Percentiles rank a stretch among this genome's conserved stretches.
Conservation (phyloP, 768 basidiomycete genomes). For the Lentinula guzmanii region DNA sequence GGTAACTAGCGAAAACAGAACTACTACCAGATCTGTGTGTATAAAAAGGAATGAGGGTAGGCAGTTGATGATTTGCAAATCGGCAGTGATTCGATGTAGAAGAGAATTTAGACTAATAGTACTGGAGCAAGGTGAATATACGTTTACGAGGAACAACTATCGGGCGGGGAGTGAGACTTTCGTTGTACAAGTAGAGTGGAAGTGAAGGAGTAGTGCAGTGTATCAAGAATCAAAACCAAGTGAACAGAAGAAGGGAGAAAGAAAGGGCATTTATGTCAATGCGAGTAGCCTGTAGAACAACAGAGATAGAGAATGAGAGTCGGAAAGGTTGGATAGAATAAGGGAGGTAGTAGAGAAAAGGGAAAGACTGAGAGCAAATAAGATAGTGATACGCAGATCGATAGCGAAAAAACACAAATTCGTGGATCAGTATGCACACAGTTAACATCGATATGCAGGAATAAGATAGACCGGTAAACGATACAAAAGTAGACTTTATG, state of each 20-base stretch:
- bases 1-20: no score
- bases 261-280: neutral
- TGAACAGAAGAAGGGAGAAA: neutral
- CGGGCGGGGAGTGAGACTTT: neutral
- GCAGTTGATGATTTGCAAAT: neutral
- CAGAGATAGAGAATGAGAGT: neutral
- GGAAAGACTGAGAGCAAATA: neutral
- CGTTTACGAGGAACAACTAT: neutral
- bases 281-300: neutral
- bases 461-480: neutral
- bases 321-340: neutral
- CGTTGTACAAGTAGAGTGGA: neutral
- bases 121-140: neutral
- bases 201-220: neutral
- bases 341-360: neutral
- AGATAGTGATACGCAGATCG: neutral
- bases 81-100: neutral
- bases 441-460: constrained; percentile 1
- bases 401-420: neutral
- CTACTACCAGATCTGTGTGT: no score
- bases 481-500: constrained; percentile 5
- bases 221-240: neutral
- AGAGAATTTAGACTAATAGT: neutral
- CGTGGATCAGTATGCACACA: neutral
- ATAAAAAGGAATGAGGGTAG: neutral